Evolutionary conservation across 345 rosid genomes (phyloP).

Genomic region (Gossypium stocksii): DNA sequence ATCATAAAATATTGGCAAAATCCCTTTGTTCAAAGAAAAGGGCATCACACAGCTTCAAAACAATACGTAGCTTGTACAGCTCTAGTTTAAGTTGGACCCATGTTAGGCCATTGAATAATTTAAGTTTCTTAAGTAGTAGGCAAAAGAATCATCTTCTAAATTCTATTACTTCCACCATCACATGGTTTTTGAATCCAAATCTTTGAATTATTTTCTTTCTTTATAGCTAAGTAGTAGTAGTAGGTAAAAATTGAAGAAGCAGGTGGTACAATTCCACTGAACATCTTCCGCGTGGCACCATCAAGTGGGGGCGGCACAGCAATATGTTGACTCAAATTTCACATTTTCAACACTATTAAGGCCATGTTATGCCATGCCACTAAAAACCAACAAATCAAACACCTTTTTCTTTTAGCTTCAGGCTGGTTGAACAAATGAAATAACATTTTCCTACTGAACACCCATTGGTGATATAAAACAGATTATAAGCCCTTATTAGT

Average conservation of each 20-base stretch:
- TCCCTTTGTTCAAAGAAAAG: too few species aligned
- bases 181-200: constrained; percentile 19
- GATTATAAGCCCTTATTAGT: neutral
- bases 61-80: constrained; percentile 9
- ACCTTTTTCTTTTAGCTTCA: neutral
- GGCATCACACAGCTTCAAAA: neutral
- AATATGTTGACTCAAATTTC: constrained; percentile 15
- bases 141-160: constrained; percentile 7
- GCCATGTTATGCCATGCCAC: neutral
- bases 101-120: constrained; percentile 18
- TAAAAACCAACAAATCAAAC: constrained; percentile 12
- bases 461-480: neutral
- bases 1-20: neutral
- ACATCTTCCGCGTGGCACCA: constrained; percentile 20
- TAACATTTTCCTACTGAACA: neutral
- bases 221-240: neutral
- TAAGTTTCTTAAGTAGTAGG: neutral
- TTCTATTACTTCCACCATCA: constrained; percentile 21
- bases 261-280: constrained; percentile 9
- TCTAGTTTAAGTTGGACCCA: constrained; percentile 16
- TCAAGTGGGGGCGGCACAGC: constrained; percentile 5
- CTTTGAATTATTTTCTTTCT: neutral
- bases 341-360: constrained; percentile 4
- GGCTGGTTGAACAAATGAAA: neutral
- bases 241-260: constrained; percentile 21